phyloP scores from a whole-genome alignment of 208 protist species.

The Trypanosoma platydactyli region DNA sequence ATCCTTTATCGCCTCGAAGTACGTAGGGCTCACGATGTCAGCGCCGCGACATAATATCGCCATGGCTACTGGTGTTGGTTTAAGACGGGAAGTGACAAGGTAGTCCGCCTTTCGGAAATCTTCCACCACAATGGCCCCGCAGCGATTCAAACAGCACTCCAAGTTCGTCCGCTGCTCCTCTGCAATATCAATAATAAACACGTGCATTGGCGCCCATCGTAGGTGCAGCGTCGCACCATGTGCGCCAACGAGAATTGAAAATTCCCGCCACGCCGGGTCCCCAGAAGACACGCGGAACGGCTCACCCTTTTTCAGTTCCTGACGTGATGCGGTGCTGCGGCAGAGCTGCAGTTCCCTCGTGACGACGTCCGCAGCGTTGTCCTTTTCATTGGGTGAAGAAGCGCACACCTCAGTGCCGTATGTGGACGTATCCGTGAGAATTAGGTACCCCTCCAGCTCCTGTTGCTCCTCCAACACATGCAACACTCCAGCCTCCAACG shows the following conservation, averaged over 20 bases:
- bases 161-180: conserved; percentile 44
- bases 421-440: conserved; percentile 70
- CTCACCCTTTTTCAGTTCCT: background rate
- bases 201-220: conserved; percentile 48
- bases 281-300: conserved; percentile 46
- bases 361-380: background rate
- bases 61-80: conserved; percentile 53
- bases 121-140: conserved; percentile 39
- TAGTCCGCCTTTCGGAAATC: conserved; percentile 29
- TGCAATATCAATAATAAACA: conserved; percentile 39
- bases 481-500: conserved; percentile 37
- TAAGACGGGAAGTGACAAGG: conserved; percentile 39
- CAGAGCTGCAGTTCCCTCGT: conserved; percentile 8
- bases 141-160: conserved; percentile 42
- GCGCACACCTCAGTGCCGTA: conserved; percentile 58
- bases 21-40: conserved; percentile 62
- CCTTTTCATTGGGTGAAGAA: background rate
- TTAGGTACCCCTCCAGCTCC: conserved; percentile 27
- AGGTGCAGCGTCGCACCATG: conserved; percentile 55
- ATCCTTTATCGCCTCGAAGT: conserved; percentile 47
- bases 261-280: conserved; percentile 38
- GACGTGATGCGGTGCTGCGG: background rate
- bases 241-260: conserved; percentile 47
- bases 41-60: conserved; percentile 56
- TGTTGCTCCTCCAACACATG: background rate